Evolutionary conservation across 2,329 filamentous ascomycete species (phyloP), one percentile per base, ranked within the genome.

Genomic region (Leptodontidium sp.): DNA sequence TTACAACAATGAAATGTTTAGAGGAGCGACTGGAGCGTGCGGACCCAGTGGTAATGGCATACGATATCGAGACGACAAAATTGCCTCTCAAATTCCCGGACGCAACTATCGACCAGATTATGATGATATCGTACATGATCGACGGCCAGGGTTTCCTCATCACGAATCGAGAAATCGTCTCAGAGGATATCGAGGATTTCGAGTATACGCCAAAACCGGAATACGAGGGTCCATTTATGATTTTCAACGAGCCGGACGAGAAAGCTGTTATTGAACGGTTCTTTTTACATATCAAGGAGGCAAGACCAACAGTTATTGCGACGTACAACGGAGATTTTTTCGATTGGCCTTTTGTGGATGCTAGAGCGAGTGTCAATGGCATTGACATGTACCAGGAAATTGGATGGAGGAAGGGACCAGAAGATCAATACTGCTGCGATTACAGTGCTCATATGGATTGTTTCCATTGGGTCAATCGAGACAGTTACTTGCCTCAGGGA

Each of bases 281-380:
- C 82, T 98, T 99, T 77, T 85, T 93, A 50, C 96, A 98, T 79
- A 92, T 99, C 80, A 98, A 99, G 77, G 93, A 97, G 79, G 93
- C 94, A 0, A 89, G 92, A 69, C 96, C 96, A 0, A 98, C 94
- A 0, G 95, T 99, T 67, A 99, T 99, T 79, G 95, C 97, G 45
- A 99, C 96, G n/a, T 99, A 99, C 86, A 99, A 99, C 93, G 96
- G 96, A 83, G 96, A 99, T 84, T 99, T 99, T 80, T 99, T 99
- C 90, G 96, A 99, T 90, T 99, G 96, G 96, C 95, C 96, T 0
- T 99, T 97, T 78, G 94, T 99, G 29, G 96, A 99, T 83, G 90
- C 96, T 55, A 87, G 96, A 82, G 93, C 97, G 35, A 97, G 94
- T 78, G 88, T 98, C 73, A 91, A 97, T 75, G 96, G 97, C 38